Conservation (phyloP, 1,284 basidiomycete species). For the Peniophora sp. region DNA sequence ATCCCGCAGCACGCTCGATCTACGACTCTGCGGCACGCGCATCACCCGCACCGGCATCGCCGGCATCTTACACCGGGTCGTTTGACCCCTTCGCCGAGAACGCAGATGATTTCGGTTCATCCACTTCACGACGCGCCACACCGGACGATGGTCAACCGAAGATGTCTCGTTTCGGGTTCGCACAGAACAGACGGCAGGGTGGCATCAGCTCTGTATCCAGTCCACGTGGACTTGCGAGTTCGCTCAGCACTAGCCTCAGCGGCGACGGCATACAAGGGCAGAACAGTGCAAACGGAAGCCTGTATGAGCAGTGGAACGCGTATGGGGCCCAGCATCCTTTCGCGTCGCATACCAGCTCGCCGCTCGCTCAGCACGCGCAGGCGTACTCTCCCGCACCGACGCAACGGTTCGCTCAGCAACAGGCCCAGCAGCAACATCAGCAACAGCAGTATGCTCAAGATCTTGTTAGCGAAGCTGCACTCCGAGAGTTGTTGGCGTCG, state of each 20-base stretch:
- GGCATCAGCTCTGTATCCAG: slow-evolving; percentile 47
- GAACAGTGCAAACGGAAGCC: slow-evolving; percentile 29
- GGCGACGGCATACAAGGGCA: slow-evolving; percentile 33
- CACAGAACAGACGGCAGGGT: slow-evolving; percentile 51
- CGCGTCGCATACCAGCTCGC: slow-evolving; percentile 36
- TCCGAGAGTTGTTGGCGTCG: slow-evolving; percentile 64
- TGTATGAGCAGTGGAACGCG: slow-evolving; percentile 12
- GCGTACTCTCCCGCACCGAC: slow-evolving; percentile 23
- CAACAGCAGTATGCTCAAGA: slow-evolving; percentile 31
- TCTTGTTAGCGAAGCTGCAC: slow-evolving; percentile 59
- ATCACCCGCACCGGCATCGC: slow-evolving; percentile 31
- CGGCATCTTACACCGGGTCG: slow-evolving; percentile 55
- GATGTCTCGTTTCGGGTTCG: slow-evolving; percentile 79
- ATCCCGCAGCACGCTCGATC: slow-evolving; percentile 38
- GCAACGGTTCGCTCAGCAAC: slow-evolving; percentile 24
- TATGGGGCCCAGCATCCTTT: slow-evolving; percentile 27
- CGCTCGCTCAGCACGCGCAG: slow-evolving; percentile 40
- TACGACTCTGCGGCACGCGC: slow-evolving; percentile 40
- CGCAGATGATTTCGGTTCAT: slow-evolving; percentile 28
- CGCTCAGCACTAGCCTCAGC: slow-evolving; percentile 34
- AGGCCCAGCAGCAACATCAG: slow-evolving; percentile 38
- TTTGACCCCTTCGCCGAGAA: slow-evolving; percentile 67
- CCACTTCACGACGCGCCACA: slow-evolving; percentile 20
- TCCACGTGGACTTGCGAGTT: slow-evolving; percentile 50
- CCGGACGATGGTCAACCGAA: slow-evolving; percentile 59